Conservation (phyloP, 2,329 filamentous ascomycete genomes). For the Exophiala oligosperma region DNA sequence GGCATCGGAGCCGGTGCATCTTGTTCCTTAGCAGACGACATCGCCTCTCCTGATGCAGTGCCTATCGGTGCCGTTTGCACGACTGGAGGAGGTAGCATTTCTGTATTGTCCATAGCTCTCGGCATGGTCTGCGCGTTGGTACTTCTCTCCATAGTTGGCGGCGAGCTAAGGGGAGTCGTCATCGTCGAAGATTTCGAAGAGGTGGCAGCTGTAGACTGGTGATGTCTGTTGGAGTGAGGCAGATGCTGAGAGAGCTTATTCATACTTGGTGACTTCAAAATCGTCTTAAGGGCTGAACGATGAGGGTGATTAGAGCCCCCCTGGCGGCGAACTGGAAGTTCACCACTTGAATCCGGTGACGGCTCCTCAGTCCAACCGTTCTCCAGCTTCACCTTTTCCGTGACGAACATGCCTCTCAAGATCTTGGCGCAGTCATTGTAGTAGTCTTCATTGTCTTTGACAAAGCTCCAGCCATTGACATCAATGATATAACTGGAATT, state of each 20-base stretch:
- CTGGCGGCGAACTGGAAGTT: constrained; percentile 36
- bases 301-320: constrained; percentile 44
- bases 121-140: constrained; percentile 9
- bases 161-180: constrained; percentile 36
- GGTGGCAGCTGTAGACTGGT: constrained; percentile 35
- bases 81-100: constrained; percentile 48
- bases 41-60: constrained; percentile 9
- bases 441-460: constrained; percentile 98
- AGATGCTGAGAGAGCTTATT: constrained; percentile 50
- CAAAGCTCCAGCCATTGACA: constrained; percentile 99
- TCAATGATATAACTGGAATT: constrained; percentile 97
- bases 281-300: constrained; percentile 54
- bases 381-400: constrained; percentile 61
- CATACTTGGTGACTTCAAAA: constrained; percentile 66
- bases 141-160: constrained; percentile 34
- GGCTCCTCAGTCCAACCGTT: constrained; percentile 36
- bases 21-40: constrained; percentile 23
- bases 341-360: constrained; percentile 33
- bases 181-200: constrained; percentile 45
- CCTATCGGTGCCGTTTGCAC: constrained; percentile 17
- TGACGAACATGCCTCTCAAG: constrained; percentile 81
- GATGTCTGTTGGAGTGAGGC: constrained; percentile 44
- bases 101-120: constrained; percentile 19
- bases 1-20: constrained; percentile 53
- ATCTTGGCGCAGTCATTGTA: constrained; percentile 90